A percentile compares a stretch with the other conserved stretches of the same genome.
phyloP scores from a whole-genome alignment of 352 stramenopile species.

The Phytopythium oedochilum region DNA sequence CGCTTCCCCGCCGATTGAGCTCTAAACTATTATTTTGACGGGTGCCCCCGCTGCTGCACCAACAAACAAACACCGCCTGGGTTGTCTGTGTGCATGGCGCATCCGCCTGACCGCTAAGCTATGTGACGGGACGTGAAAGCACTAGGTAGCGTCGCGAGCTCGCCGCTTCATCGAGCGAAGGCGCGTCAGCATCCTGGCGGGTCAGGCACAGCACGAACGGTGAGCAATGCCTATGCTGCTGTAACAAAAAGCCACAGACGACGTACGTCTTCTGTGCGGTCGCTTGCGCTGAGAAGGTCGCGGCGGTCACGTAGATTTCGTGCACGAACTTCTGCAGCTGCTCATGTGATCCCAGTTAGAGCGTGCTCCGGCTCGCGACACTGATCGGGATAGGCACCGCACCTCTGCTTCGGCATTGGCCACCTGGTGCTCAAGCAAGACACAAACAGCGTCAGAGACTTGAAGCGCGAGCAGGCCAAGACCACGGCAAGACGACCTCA shows the following conservation, averaged over 20 bases:
- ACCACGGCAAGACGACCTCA: slow-evolving; percentile 18
- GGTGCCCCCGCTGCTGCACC: background rate
- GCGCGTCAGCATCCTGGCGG: background rate
- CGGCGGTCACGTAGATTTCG: slow-evolving; percentile 56
- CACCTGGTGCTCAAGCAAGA: slow-evolving; percentile 5
- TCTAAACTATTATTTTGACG: slow-evolving; percentile 2
- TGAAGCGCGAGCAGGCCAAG: no score
- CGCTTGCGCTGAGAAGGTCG: slow-evolving; percentile 37
- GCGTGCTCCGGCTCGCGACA: no score
- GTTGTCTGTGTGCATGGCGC: no score
- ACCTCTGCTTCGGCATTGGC: slow-evolving; percentile 22
- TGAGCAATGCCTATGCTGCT: no score
- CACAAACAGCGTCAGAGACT: background rate
- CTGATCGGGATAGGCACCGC: no score
- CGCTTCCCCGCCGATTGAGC: background rate
- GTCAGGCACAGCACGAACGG: background rate
- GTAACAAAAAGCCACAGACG: no score
- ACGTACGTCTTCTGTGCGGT: slow-evolving; percentile 38
- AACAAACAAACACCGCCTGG: no score
- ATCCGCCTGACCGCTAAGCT: no score
- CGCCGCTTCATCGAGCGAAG: background rate
- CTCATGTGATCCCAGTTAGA: background rate
- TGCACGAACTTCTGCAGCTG: slow-evolving; percentile 57
- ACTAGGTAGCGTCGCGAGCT: no score
- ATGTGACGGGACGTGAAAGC: no score